Evolutionary conservation across 2,329 filamentous ascomycete species (phyloP).

Genomic region (Basipetospora chlamydospora): DNA sequence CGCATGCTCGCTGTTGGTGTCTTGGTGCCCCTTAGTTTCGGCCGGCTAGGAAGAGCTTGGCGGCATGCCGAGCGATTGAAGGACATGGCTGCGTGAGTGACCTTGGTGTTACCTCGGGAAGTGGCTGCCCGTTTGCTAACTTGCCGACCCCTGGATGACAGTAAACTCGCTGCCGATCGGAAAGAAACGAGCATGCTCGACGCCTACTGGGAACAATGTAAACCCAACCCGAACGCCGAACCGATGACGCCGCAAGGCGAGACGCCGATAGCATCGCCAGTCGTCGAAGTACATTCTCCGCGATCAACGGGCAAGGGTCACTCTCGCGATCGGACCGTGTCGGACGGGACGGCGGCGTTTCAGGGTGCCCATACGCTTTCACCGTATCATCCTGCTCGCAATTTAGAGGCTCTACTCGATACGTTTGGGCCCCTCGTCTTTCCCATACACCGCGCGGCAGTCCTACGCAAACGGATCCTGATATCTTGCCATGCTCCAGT

Average conservation of each 20-base stretch:
- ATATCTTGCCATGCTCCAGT: constrained; percentile 80
- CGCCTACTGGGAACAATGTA: constrained; percentile 55
- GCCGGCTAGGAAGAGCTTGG: constrained; percentile 78
- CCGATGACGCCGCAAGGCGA: constrained; percentile 14
- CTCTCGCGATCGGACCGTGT: constrained; percentile 42
- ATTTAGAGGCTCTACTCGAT: constrained; percentile 61
- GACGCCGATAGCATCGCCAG: constrained; percentile 37
- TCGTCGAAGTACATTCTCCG: constrained; percentile 25
- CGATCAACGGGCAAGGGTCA: constrained; percentile 25
- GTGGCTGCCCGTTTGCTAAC: too few species aligned
- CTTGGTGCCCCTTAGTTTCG: constrained; percentile 72
- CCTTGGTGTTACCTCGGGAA: too few species aligned
- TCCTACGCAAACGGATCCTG: constrained; percentile 76
- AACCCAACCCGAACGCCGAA: not conserved
- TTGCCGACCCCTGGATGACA: constrained; percentile 15
- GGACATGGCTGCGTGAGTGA: constrained; percentile 51
- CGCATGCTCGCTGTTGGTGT: constrained; percentile 86
- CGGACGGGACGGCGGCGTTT: constrained; percentile 44
- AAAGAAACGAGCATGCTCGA: constrained; percentile 51
- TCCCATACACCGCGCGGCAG: constrained; percentile 72
- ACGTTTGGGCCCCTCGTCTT: constrained; percentile 85
- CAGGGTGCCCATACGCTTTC: constrained; percentile 53
- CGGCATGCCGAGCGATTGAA: constrained; percentile 66
- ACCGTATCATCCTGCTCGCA: constrained; percentile 73
- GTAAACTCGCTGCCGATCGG: constrained; percentile 49